Base-by-base conservation (phyloP, 2,329 filamentous ascomycete genomes). In the Epichloe gansuensis region DNA sequence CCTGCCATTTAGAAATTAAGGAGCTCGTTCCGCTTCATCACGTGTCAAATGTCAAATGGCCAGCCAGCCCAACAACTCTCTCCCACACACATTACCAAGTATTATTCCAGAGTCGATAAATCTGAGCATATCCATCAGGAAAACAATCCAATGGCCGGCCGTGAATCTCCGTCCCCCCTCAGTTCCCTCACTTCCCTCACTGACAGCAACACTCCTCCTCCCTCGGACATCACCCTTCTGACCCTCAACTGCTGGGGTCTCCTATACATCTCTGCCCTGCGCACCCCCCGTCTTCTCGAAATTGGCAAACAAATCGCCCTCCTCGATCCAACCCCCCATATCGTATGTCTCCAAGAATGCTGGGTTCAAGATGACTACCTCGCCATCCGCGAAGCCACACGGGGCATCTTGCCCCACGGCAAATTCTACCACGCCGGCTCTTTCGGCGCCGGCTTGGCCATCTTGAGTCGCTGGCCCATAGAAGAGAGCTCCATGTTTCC, bases 241-340 rank as follows among this genome's bases (percentile, higher is more conserved):
- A 93, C 88, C 4, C 80, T 95, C 66, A 98, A 98, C 70, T 96
- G 89, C 80, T 97, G 93, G 91, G 93, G 93, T 49, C 81, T 97
- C 55, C 91, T 94, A 63, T 89, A 82, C 71, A 76, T 97, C 62
- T 84, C 90, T 49, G 83, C 84, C 58, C 79, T 87, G 59, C 87
- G 90, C 58, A 73, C 78, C 57, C 84, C 86, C 60, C 87, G 93
- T 43, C 78, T 97, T 49, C 69, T 76, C 34, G 87, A 95, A 66
- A 96, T 97, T 62, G 91, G 89, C 51, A 82, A 78, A 57, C 85
- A 86, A 57, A 78, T 97, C 56, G 85, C 88, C 57, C 68, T 74
- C 42, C 75, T 81, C 53, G 70, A 76, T 17, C 87, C 87, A 0
- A 66, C 77, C 9, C 89, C 90, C 31, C 78, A 94, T 56, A 90